Evolutionary conservation across 1,139 yeast genomes (phyloP).

Genomic region (Lodderomyces theae): DNA sequence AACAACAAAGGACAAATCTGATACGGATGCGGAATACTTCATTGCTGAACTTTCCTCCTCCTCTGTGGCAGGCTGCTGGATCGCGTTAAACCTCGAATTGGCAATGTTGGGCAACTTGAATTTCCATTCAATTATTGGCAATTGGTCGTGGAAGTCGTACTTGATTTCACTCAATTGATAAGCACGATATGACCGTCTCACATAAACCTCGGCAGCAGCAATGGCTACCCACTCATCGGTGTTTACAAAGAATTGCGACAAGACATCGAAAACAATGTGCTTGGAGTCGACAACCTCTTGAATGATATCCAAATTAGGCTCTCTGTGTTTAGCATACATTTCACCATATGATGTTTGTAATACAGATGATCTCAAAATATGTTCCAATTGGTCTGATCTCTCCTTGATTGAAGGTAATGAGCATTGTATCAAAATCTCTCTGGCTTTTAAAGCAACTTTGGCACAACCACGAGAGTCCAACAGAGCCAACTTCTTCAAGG

Average conservation of each 20-base stretch:
- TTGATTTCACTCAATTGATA: constrained; percentile 78
- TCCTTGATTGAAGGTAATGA: constrained; percentile 94
- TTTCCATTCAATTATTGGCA: constrained; percentile 82
- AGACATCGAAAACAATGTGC: constrained; percentile 93
- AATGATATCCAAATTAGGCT: constrained; percentile 77
- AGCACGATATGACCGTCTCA: constrained; percentile 96
- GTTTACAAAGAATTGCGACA: constrained; percentile 84
- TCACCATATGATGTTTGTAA: constrained; percentile 89
- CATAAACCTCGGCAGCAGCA: constrained; percentile 96
- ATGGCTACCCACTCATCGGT: constrained; percentile 85
- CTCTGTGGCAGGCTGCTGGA: constrained; percentile 50
- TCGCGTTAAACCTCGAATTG: constrained; percentile 65
- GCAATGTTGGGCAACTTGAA: constrained; percentile 79
- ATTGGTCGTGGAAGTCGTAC: constrained; percentile 57
- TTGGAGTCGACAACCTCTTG: constrained; percentile 94
- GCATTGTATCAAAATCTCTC: constrained; percentile 94
- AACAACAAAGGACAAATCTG: constrained; percentile 84
- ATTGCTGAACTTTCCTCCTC: constrained; percentile 36
- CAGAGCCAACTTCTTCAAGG: constrained; percentile 77
- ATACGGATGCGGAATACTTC: constrained; percentile 88
- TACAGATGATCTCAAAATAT: constrained; percentile 87
- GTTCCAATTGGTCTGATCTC: constrained; percentile 96
- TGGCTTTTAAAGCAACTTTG: constrained; percentile 92
- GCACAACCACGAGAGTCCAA: constrained; percentile 87
- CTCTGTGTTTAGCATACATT: constrained; percentile 67